Conservation (phyloP, 176 grass and related monocot species). For the Musa troglodytarum region DNA sequence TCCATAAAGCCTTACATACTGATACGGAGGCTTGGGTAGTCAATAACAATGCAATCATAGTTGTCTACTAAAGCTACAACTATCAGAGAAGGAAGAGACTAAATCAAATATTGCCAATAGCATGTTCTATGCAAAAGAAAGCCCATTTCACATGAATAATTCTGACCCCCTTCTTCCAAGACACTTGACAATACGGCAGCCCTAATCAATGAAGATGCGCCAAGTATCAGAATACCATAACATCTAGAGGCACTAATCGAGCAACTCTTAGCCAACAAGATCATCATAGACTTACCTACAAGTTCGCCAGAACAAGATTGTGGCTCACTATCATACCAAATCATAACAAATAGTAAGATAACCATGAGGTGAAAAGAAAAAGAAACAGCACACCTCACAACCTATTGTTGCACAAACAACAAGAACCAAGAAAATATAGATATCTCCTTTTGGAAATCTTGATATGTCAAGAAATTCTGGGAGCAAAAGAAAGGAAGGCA, state of each 20-base stretch:
- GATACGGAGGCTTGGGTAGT: no score
- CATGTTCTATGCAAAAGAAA: neutral
- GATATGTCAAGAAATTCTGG: neutral
- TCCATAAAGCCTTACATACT: no score
- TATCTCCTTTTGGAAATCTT: no score
- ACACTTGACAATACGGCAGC: neutral
- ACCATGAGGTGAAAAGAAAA: neutral
- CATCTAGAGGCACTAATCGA: neutral
- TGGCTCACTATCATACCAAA: neutral
- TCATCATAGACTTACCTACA: neutral
- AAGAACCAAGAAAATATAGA: no score
- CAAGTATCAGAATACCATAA: neutral
- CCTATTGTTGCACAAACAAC: no score
- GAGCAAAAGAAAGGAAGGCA: neutral
- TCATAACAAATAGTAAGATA: neutral
- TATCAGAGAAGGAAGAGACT: neutral
- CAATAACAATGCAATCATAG: no score
- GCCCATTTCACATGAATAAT: neutral
- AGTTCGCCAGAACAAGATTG: neutral
- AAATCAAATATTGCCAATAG: neutral
- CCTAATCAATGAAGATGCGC: neutral
- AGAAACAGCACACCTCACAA: no score
- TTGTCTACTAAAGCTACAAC: no score
- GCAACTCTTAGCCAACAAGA: neutral
- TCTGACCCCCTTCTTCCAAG: neutral